Conservation (phyloP, 192 early-diverging fungal species). For the Polychytrium aggregatum region DNA sequence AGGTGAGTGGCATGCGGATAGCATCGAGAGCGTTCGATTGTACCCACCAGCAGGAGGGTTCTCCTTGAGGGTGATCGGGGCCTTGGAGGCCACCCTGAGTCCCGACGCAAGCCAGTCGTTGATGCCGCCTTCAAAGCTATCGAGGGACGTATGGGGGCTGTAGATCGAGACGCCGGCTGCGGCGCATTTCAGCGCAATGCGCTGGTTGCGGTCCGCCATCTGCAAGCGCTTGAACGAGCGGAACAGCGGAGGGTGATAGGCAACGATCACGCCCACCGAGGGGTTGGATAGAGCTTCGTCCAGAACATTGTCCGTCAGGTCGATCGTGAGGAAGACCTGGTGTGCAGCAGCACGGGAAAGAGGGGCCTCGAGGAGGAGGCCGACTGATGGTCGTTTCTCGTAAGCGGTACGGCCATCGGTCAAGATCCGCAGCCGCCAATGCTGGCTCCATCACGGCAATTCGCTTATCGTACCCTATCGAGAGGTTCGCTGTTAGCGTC, state of each 20-base stretch:
- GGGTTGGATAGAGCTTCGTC: constrained; percentile 67
- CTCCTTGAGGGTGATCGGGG: constrained; percentile 21
- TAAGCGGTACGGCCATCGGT: background rate
- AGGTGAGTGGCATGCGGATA: too few relatives aligned
- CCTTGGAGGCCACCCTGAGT: constrained; percentile 25
- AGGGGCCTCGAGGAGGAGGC: constrained; percentile 79
- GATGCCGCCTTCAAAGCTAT: constrained; percentile 66
- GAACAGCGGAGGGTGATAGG: constrained; percentile 95
- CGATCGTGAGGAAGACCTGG: constrained; percentile 84
- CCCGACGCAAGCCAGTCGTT: constrained; percentile 87
- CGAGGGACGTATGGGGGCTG: constrained; percentile 84
- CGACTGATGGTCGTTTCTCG: too few relatives aligned
- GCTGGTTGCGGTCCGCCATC: constrained; percentile 65
- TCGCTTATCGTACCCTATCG: too few relatives aligned
- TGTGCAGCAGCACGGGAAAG: constrained; percentile 56
- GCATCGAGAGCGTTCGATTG: too few relatives aligned
- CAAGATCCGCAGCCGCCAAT: too few relatives aligned
- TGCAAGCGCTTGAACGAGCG: constrained; percentile 64
- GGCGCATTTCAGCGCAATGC: constrained; percentile 66
- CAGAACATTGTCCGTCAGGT: constrained; percentile 71
- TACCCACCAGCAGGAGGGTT: constrained; percentile 43
- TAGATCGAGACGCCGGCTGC: constrained; percentile 63
- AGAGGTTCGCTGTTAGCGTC: too few relatives aligned
- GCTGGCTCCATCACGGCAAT: too few relatives aligned
- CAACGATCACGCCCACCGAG: constrained; percentile 70